Conservation (phyloP, 495 filamentous ascomycete species). For the Penicillium atrosanguineum region DNA sequence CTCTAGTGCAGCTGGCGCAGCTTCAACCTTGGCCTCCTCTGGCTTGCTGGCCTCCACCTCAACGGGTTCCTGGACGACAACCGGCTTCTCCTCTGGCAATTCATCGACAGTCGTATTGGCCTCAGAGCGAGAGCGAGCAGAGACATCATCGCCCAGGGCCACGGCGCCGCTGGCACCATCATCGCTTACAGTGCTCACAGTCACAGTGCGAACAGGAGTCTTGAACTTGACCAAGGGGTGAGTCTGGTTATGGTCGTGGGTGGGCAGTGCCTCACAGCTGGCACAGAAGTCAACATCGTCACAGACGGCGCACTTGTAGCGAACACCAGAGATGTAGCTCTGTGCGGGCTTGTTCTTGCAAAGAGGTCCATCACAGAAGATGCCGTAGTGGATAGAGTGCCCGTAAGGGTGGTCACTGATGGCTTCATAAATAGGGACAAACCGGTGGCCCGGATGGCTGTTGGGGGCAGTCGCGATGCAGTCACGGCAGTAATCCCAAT, state of each 20-base stretch:
- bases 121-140: conserved; percentile 26
- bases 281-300: conserved; percentile 96
- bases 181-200: conserved; percentile 79
- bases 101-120: conserved; percentile 56
- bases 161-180: conserved; percentile 61
- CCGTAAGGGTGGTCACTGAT: conserved; percentile 55
- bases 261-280: conserved; percentile 84
- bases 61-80: conserved; percentile 29
- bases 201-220: conserved; percentile 85
- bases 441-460: conserved; percentile 82
- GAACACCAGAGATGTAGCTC: conserved; percentile 75
- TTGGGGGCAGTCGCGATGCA: conserved; percentile 65
- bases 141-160: conserved; percentile 62
- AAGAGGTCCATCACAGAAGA: conserved; percentile 93
- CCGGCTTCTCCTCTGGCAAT: conserved; percentile 52
- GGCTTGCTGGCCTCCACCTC: conserved; percentile 63
- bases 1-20: background rate
- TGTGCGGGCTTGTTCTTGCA: conserved; percentile 60
- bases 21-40: conserved; percentile 32
- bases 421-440: conserved; percentile 82
- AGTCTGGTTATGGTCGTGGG: conserved; percentile 83
- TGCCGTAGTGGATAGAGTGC: conserved; percentile 67
- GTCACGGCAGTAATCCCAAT: conserved; percentile 92
- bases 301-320: conserved; percentile 98
- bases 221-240: conserved; percentile 98